Percentiles rank a stretch among this genome's conserved stretches.
Evolutionary conservation across 202 grass and related monocot genomes (phyloP).

Genomic region (Dendrocalamus latiflorus): DNA sequence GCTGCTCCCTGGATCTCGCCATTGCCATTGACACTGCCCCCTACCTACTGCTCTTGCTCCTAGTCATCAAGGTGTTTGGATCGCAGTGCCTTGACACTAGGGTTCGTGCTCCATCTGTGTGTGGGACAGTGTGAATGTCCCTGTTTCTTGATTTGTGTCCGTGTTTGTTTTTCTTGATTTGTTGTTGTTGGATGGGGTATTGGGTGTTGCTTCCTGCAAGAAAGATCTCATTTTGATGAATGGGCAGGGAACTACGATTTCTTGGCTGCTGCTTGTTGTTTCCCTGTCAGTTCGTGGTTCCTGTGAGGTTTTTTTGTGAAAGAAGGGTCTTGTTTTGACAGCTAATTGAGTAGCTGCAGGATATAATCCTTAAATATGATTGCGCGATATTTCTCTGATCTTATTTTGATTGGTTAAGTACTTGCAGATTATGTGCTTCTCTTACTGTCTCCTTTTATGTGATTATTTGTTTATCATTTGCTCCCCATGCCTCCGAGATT

Average conservation of each 20-base stretch:
- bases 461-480: neutral
- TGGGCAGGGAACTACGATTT: too few species aligned
- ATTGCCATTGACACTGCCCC: constrained; percentile 34
- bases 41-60: constrained; percentile 27
- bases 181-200: constrained; percentile 9
- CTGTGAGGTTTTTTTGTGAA: neutral
- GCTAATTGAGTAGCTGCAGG: neutral
- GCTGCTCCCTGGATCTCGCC: constrained; percentile 46
- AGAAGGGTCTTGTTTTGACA: constrained; percentile 36
- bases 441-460: neutral
- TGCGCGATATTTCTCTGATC: neutral
- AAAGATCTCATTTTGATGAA: constrained; percentile 40
- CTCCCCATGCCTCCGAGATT: constrained; percentile 19
- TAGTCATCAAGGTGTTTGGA: constrained; percentile 8
- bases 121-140: constrained; percentile 29
- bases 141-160: constrained; percentile 11
- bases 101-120: constrained; percentile 13
- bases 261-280: too few species aligned
- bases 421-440: neutral
- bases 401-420: neutral
- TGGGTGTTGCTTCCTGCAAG: constrained; percentile 7
- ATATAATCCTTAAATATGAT: neutral
- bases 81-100: constrained; percentile 19
- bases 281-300: neutral
- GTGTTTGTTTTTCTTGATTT: constrained; percentile 28